These are phyloP conservation scores for Trametes polyzona DNA, from an alignment of 1,284 basidiomycete genomes.

Conservation along the genomic window DNA sequence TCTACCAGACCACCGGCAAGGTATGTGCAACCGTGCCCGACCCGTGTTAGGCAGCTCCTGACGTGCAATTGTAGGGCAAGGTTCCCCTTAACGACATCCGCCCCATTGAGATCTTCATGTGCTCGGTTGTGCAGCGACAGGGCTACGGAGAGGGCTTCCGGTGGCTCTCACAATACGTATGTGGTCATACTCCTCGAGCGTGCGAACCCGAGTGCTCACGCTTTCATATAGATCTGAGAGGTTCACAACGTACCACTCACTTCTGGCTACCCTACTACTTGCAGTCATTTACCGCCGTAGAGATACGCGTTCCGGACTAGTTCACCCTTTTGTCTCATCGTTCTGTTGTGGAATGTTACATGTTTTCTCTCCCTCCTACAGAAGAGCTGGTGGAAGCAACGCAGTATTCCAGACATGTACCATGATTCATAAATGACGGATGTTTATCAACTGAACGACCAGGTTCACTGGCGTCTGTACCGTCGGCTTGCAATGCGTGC, in stretches of 20 bases:
- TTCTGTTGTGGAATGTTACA: slow-evolving; percentile 30
- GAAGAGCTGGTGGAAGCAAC: too few relatives aligned
- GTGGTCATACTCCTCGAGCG: slow-evolving; percentile 24
- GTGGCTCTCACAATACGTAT: slow-evolving; percentile 97
- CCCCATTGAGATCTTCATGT: slow-evolving; percentile 99
- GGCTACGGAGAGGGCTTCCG: slow-evolving; percentile 99
- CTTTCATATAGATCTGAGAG: slow-evolving; percentile 37
- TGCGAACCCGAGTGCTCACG: background rate
- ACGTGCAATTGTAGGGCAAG: slow-evolving; percentile 74
- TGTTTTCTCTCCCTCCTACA: slow-evolving; percentile 1
- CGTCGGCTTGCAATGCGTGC: too few relatives aligned
- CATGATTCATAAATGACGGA: too few relatives aligned
- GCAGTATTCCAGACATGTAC: too few relatives aligned
- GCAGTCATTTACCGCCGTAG: slow-evolving; percentile 20
- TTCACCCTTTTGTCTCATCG: slow-evolving; percentile 18
- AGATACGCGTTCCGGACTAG: slow-evolving; percentile 24
- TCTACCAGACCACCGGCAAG: slow-evolving; percentile 99
- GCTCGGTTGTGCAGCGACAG: slow-evolving; percentile 98
- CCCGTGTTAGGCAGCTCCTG: background rate
- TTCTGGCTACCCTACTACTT: slow-evolving; percentile 16
- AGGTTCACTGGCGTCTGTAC: too few relatives aligned
- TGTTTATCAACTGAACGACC: too few relatives aligned
- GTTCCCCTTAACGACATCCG: slow-evolving; percentile 96
- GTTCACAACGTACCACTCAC: background rate
- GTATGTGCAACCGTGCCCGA: slow-evolving; percentile 47